Base-by-base conservation (phyloP, 768 basidiomycete genomes). In the Pulveroboletus ravenelii region DNA sequence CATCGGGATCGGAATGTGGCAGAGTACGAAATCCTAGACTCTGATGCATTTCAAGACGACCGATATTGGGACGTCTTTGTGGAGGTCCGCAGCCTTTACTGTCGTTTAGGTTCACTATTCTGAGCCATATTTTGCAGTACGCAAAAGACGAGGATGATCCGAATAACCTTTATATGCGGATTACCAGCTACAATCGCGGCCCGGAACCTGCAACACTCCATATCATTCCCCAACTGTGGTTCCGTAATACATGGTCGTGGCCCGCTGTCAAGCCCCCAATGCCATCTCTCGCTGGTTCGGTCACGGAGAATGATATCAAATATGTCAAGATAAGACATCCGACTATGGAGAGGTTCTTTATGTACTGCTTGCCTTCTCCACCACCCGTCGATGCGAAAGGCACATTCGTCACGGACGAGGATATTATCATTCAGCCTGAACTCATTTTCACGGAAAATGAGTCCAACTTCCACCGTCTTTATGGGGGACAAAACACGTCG, bases 201-300 rank as follows among this genome's bases (percentile, higher is more conserved):
- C 93, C 95, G 10, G 93, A 97, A 52, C 81, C 92, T 2, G 93
- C 95, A 15, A 94, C 87, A 25, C 73, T 99, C 51, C 96, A 99
- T 66, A 79, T 99, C 60, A 77, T 99, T 35, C 96, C 96, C 20
- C 94, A 97, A 60, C 74, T 98, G 38, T 97, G 90, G 87, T 99
- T 97, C 74, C 84, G 92, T 18, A 99, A 99, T 68, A 94, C 91
- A 29, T 99, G 96, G 96, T 97, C 96, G 1, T 99, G 96, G 96
- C 75, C 79, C 9, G 56, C 75, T 10, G 78, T 84, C 34, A 81
- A 81, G 52, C 86, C 87, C 7, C 72, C 78, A 1, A 81, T 81
- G 72, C 85, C 88, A 32, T 72, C 68, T 8, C 70, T 92, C 59
- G 73, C 69, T 34, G 81, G 77, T 5, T 80, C 82, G 5, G 64